Percentiles rank a stretch among this genome's conserved stretches.
These are phyloP conservation scores for Alternaria triticimaculans DNA, from an alignment of 2,329 filamentous ascomycete genomes.

Conservation along the genomic window DNA sequence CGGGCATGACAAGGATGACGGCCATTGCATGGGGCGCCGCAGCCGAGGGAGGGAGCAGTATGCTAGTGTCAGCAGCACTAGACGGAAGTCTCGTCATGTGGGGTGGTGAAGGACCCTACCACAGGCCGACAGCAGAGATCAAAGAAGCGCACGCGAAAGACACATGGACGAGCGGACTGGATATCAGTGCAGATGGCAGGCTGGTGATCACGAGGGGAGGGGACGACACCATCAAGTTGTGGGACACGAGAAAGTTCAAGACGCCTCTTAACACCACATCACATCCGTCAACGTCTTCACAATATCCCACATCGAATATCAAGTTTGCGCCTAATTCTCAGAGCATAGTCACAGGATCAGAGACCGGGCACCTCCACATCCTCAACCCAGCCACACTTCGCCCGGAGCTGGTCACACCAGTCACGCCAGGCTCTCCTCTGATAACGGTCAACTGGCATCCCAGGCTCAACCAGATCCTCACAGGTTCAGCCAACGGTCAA, in stretches of 20 bases:
- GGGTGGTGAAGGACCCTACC: slow-evolving; percentile 84
- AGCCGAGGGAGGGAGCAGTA: slow-evolving; percentile 75
- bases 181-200: slow-evolving; percentile 88
- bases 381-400: slow-evolving; percentile 90
- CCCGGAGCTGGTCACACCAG: slow-evolving; percentile 82
- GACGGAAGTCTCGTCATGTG: slow-evolving; percentile 94
- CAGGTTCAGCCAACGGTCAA: slow-evolving; percentile 88
- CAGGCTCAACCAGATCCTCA: slow-evolving; percentile 94
- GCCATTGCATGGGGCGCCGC: slow-evolving; percentile 85
- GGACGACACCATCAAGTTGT: slow-evolving; percentile 91
- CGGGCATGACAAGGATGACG: slow-evolving; percentile 92
- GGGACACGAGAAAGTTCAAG: slow-evolving; percentile 97
- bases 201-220: slow-evolving; percentile 90
- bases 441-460: slow-evolving; percentile 90
- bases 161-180: slow-evolving; percentile 91
- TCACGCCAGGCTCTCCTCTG: slow-evolving; percentile 84
- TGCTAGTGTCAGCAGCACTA: slow-evolving; percentile 81
- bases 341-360: slow-evolving; percentile 87
- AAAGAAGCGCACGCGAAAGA: slow-evolving; percentile 79
- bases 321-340: slow-evolving; percentile 84
- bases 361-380: slow-evolving; percentile 85
- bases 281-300: slow-evolving; percentile 81
- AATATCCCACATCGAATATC: slow-evolving; percentile 86
- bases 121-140: slow-evolving; percentile 81
- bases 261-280: slow-evolving; percentile 79